These are phyloP conservation scores for Phialophora verrucosa DNA, from an alignment of 2,329 filamentous ascomycete genomes.

Conservation along the genomic window DNA sequence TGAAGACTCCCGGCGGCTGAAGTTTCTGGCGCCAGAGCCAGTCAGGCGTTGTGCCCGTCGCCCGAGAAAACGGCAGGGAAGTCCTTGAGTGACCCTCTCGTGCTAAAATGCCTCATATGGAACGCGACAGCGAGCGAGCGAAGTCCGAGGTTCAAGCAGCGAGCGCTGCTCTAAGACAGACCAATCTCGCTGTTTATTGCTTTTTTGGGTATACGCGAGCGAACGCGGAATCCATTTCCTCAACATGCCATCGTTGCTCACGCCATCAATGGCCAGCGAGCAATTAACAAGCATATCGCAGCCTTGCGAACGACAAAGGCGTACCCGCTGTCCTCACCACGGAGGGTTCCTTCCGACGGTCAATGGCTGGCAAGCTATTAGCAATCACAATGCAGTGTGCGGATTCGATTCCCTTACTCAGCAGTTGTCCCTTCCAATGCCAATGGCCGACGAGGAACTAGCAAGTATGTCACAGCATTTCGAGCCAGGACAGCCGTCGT, in stretches of 20 bases:
- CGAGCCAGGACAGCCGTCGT: not conserved
- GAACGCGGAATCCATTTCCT: not conserved
- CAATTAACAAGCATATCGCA: not conserved
- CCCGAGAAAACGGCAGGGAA: conserved; percentile 5
- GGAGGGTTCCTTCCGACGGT: not conserved
- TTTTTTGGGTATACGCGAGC: not conserved
- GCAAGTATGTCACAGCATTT: not conserved
- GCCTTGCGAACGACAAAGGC: not conserved
- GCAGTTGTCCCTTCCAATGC: not conserved
- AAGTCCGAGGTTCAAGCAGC: conserved; percentile 6
- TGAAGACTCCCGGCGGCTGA: conserved; percentile 4
- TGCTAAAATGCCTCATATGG: not conserved
- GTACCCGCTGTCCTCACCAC: not conserved
- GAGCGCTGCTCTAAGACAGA: not conserved
- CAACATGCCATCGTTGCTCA: not conserved
- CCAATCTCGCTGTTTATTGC: not conserved
- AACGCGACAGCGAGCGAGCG: not conserved
- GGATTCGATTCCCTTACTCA: not conserved
- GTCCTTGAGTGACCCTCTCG: conserved; percentile 1
- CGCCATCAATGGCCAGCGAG: not conserved
- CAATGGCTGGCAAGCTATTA: not conserved
- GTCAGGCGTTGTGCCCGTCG: conserved; percentile 6
- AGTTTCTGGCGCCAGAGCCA: conserved; percentile 4
- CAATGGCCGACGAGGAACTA: not conserved
- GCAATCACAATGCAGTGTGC: not conserved